Percentiles rank a stretch among this genome's conserved stretches.
These are phyloP conservation scores for Silybum marianum DNA, from an alignment of 129 eudicot genomes.

Conservation along the genomic window DNA sequence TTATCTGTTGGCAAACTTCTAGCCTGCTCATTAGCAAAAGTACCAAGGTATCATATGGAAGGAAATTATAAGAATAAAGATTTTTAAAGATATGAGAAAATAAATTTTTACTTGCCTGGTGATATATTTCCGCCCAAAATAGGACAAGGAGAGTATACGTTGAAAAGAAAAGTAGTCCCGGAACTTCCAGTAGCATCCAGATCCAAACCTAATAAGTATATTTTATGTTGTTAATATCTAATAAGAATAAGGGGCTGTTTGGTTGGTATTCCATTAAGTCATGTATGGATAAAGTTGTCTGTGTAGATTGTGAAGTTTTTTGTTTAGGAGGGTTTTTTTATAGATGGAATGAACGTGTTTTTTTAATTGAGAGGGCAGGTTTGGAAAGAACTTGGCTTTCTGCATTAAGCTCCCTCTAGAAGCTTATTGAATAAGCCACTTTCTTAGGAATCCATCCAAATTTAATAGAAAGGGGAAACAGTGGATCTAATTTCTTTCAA, in stretches of 20 bases:
- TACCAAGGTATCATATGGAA: not conserved
- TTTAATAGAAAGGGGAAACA: not conserved
- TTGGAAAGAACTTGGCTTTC: too few relatives aligned
- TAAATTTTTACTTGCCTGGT: slow-evolving; percentile 53
- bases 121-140: slow-evolving; percentile 96
- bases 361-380: too few relatives aligned
- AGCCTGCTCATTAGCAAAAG: slow-evolving; percentile 31
- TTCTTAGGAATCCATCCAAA: not conserved
- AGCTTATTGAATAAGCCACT: too few relatives aligned
- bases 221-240: not conserved
- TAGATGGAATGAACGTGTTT: too few relatives aligned
- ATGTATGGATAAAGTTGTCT: too few relatives aligned
- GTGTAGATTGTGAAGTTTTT: too few relatives aligned
- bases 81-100: not conserved
- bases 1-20: slow-evolving; percentile 88
- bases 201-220: slow-evolving; percentile 52
- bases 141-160: slow-evolving; percentile 93
- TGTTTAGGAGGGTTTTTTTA: too few relatives aligned
- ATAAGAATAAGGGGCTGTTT: not conserved
- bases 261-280: too few relatives aligned
- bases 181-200: slow-evolving; percentile 65
- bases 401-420: too few relatives aligned
- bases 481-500: not conserved
- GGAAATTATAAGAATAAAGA: not conserved
- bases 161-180: slow-evolving; percentile 82